A percentile compares a stretch with the other conserved stretches of the same genome.
phyloP scores from a whole-genome alignment of 2,329 filamentous ascomycete genomes.

The Podosphaera aphanis region DNA sequence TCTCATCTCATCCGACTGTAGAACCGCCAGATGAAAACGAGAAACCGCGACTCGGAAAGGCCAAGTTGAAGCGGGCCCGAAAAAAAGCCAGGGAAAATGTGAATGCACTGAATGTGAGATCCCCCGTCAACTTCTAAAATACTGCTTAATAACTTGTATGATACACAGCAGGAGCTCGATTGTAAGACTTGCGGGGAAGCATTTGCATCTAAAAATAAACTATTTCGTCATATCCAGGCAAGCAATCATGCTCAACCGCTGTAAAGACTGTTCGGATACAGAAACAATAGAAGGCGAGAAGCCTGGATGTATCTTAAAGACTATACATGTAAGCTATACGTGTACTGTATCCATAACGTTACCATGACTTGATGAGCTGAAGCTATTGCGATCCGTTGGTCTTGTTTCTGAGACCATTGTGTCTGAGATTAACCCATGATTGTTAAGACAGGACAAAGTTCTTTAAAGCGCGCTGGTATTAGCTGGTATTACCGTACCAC shows the following conservation, averaged over 20 bases:
- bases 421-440: too few relatives aligned
- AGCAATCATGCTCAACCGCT: slow-evolving; percentile 28
- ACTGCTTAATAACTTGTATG: background rate
- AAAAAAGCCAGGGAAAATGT: slow-evolving; percentile 20
- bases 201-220: slow-evolving; percentile 35
- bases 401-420: too few relatives aligned
- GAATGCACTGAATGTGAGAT: slow-evolving; percentile 6
- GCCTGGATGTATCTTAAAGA: background rate
- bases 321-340: too few relatives aligned
- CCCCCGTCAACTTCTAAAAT: background rate
- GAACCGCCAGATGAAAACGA: slow-evolving; percentile 1
- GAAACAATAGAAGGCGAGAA: background rate
- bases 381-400: too few relatives aligned
- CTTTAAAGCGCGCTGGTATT: too few relatives aligned
- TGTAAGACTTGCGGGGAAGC: slow-evolving; percentile 32
- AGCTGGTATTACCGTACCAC: too few relatives aligned
- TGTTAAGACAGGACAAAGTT: too few relatives aligned
- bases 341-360: too few relatives aligned
- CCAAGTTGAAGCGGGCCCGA: slow-evolving; percentile 27
- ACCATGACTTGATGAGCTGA: too few relatives aligned
- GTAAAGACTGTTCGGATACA: background rate
- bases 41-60: slow-evolving; percentile 22
- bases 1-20: background rate
- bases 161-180: slow-evolving; percentile 17
- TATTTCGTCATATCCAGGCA: slow-evolving; percentile 39